Conservation (phyloP, 805 yeast genomes). For the Scheffersomyces amazonensis region DNA sequence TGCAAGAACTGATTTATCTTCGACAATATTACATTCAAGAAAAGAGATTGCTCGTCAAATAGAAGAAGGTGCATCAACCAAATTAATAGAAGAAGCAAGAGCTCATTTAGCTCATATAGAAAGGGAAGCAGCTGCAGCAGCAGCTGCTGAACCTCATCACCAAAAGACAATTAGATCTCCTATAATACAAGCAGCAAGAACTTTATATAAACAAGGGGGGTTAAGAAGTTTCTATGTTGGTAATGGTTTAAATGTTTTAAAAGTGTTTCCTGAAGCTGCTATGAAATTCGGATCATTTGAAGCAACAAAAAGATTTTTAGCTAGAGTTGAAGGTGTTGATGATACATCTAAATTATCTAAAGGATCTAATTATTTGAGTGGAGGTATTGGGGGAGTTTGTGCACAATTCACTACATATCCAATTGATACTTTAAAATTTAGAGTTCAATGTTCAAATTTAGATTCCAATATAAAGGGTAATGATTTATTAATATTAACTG, state of each 20-base stretch:
- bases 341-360: constrained; percentile 71
- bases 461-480: constrained; percentile 62
- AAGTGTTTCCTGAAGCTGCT: constrained; percentile 96
- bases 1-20: constrained; percentile 80
- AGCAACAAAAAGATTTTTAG: constrained; percentile 71
- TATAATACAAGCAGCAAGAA: constrained; percentile 71
- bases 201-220: constrained; percentile 88
- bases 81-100: constrained; percentile 33
- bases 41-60: constrained; percentile 37
- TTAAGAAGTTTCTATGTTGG: constrained; percentile 87
- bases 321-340: constrained; percentile 70
- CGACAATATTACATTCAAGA: constrained; percentile 63
- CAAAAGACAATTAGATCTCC: constrained; percentile 63
- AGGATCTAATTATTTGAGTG: constrained; percentile 81
- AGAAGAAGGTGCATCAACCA: constrained; percentile 32
- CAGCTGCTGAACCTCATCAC: constrained; percentile 35
- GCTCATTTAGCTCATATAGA: constrained; percentile 22
- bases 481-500: constrained; percentile 60
- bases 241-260: constrained; percentile 87
- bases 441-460: constrained; percentile 88
- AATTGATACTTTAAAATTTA: constrained; percentile 87
- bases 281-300: constrained; percentile 97
- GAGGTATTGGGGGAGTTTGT: constrained; percentile 94
- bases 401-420: constrained; percentile 95
- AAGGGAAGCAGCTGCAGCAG: constrained; percentile 21